These are phyloP conservation scores for Magnolia officinalis DNA, from an alignment of 164 flowering plant genomes.

Conservation along the genomic window DNA sequence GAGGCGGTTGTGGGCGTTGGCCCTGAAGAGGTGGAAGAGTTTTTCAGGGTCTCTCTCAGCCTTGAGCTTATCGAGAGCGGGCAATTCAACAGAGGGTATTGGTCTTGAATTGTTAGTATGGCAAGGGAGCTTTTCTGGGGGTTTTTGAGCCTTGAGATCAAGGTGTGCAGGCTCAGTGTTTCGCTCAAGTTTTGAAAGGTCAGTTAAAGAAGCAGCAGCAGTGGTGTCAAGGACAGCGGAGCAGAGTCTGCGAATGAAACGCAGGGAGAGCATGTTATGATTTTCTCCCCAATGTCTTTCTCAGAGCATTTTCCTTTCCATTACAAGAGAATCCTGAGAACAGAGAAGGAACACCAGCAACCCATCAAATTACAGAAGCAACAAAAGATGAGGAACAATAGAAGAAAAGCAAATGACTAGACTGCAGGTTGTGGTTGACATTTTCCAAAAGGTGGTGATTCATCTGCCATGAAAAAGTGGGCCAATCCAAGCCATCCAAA, in stretches of 20 bases:
- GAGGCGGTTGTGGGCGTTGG: constrained; percentile 51
- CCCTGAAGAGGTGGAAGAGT: constrained; percentile 54
- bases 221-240: constrained; percentile 9
- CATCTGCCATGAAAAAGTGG: not conserved
- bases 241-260: constrained; percentile 44
- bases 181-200: not conserved
- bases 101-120: not conserved
- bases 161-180: not conserved
- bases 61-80: constrained; percentile 62
- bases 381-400: not conserved
- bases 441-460: not conserved
- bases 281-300: not conserved
- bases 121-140: not conserved
- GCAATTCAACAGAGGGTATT: constrained; percentile 26
- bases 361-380: not conserved
- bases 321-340: not conserved
- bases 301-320: constrained; percentile 14
- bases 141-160: not conserved
- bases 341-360: not conserved
- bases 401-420: not conserved
- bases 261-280: constrained; percentile 56
- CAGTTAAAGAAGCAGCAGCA: constrained; percentile 4
- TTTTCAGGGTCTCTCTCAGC: constrained; percentile 69
- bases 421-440: not conserved
- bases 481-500: not conserved